These are phyloP conservation scores for Hirsutella rhossiliensis DNA, from an alignment of 2,329 filamentous ascomycete species.

Conservation along the genomic window DNA sequence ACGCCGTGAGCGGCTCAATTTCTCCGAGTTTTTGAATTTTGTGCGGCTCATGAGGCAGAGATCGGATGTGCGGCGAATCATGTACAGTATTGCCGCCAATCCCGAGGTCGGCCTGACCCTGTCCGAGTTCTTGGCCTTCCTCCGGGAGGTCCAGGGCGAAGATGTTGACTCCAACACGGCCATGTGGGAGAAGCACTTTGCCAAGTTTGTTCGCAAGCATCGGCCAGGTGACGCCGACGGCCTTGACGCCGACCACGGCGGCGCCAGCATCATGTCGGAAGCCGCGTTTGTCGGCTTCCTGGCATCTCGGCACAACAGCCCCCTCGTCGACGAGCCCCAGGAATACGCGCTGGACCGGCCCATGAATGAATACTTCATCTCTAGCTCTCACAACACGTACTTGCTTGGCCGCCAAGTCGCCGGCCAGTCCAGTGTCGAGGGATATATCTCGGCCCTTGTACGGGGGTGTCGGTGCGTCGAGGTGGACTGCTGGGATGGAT, in stretches of 20 bases:
- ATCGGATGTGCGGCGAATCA: slow-evolving; percentile 67
- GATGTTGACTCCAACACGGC: slow-evolving; percentile 54
- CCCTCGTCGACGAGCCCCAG: slow-evolving; percentile 48
- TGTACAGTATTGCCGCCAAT: slow-evolving; percentile 47
- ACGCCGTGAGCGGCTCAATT: slow-evolving; percentile 56
- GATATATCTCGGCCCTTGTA: slow-evolving; percentile 80
- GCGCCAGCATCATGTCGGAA: slow-evolving; percentile 54
- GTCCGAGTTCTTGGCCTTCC: slow-evolving; percentile 63
- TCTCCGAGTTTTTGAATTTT: slow-evolving; percentile 72
- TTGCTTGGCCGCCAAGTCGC: slow-evolving; percentile 82
- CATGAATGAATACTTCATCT: slow-evolving; percentile 95
- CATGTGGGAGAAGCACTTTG: slow-evolving; percentile 63
- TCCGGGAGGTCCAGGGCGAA: slow-evolving; percentile 63
- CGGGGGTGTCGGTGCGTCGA: slow-evolving; percentile 91
- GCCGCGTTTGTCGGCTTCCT: slow-evolving; percentile 69
- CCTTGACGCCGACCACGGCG: slow-evolving; percentile 30
- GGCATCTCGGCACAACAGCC: slow-evolving; percentile 59
- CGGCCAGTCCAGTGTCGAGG: slow-evolving; percentile 84
- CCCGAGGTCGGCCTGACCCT: slow-evolving; percentile 54
- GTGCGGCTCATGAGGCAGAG: slow-evolving; percentile 73
- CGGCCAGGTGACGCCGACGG: slow-evolving; percentile 31
- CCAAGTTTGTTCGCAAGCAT: slow-evolving; percentile 52
- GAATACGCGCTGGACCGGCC: slow-evolving; percentile 64
- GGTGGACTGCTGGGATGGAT: slow-evolving; percentile 96
- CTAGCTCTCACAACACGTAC: slow-evolving; percentile 97